Percentiles rank a stretch among this genome's conserved stretches.
These are phyloP conservation scores for Calamus simplicifolius DNA, from an alignment of 176 grass and related monocot species.

Conservation along the genomic window DNA sequence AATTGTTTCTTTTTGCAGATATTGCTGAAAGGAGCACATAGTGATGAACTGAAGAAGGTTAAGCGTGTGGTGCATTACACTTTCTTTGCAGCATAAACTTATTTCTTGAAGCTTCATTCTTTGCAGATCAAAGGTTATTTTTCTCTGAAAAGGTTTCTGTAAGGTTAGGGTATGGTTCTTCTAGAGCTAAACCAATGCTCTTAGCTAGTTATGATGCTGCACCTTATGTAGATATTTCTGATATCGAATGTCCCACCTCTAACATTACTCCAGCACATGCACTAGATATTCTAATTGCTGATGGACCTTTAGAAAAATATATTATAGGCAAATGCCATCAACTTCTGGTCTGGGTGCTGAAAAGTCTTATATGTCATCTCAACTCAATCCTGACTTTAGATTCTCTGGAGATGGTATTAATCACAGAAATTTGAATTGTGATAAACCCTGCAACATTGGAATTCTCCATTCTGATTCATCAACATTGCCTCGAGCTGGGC, in stretches of 20 bases:
- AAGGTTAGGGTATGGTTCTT: conserved; percentile 30
- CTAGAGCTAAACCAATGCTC: not conserved
- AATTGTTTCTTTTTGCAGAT: conserved; percentile 47
- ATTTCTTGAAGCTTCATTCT: conserved; percentile 79
- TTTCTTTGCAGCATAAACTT: conserved; percentile 78
- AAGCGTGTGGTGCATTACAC: conserved; percentile 75
- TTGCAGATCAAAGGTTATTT: conserved; percentile 70
- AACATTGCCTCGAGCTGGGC: not conserved
- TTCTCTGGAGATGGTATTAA: no score
- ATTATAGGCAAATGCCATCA: not conserved
- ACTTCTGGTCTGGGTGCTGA: no score
- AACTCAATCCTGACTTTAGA: no score
- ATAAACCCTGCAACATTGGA: not conserved
- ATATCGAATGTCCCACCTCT: not conserved
- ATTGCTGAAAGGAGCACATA: conserved; percentile 63
- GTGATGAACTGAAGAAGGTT: conserved; percentile 71
- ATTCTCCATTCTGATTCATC: not conserved
- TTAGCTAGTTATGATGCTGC: conserved; percentile 1
- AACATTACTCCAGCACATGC: not conserved
- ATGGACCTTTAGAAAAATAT: not conserved
- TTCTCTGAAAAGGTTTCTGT: conserved; percentile 35
- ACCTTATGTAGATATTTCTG: not conserved
- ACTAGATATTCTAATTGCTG: conserved; percentile 5
- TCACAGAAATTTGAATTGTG: no score
- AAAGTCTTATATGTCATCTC: no score